Evolutionary conservation across 2,329 filamentous ascomycete species (phyloP).

Genomic region (Shiraia sp.): DNA sequence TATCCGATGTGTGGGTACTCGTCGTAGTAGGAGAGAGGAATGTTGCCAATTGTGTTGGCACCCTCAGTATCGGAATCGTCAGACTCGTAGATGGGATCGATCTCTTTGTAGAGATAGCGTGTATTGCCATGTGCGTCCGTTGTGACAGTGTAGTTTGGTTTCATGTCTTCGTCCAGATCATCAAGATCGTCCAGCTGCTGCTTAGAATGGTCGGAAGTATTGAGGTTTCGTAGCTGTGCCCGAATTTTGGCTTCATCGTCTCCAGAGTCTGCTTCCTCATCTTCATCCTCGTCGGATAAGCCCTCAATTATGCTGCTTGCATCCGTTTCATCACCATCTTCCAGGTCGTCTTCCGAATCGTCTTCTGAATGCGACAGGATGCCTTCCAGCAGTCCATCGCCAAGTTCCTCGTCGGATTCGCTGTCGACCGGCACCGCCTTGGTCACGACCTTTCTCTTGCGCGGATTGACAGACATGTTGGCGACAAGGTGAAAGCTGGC

Average conservation of each 20-base stretch:
- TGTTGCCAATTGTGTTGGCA: conserved; percentile 92
- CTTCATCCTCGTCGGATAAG: conserved; percentile 33
- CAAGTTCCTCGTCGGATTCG: conserved; percentile 41
- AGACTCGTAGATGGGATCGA: conserved; percentile 93
- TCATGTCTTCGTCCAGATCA: conserved; percentile 36
- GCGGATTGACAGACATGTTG: conserved; percentile 52
- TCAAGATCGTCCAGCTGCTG: conserved; percentile 30
- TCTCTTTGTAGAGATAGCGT: conserved; percentile 90
- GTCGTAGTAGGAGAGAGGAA: conserved; percentile 93
- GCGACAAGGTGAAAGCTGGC: conserved; percentile 7
- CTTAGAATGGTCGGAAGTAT: conserved; percentile 35
- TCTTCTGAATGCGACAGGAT: conserved; percentile 49
- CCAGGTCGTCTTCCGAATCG: conserved; percentile 36
- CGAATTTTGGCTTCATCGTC: conserved; percentile 47
- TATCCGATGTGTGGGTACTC: conserved; percentile 98
- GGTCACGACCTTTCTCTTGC: conserved; percentile 51
- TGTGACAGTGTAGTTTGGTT: conserved; percentile 63
- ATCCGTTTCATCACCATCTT: conserved; percentile 30
- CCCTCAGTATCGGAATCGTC: conserved; percentile 86
- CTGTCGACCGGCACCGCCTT: conserved; percentile 37
- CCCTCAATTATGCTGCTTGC: conserved; percentile 40
- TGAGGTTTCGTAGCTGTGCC: conserved; percentile 49
- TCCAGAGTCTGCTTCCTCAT: conserved; percentile 35
- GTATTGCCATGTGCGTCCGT: conserved; percentile 88
- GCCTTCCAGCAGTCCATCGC: conserved; percentile 46